A percentile compares a stretch with the other conserved stretches of the same genome.
Conservation (phyloP, 2,329 filamentous ascomycete genomes). For the Pseudocercospora fijiensis region DNA sequence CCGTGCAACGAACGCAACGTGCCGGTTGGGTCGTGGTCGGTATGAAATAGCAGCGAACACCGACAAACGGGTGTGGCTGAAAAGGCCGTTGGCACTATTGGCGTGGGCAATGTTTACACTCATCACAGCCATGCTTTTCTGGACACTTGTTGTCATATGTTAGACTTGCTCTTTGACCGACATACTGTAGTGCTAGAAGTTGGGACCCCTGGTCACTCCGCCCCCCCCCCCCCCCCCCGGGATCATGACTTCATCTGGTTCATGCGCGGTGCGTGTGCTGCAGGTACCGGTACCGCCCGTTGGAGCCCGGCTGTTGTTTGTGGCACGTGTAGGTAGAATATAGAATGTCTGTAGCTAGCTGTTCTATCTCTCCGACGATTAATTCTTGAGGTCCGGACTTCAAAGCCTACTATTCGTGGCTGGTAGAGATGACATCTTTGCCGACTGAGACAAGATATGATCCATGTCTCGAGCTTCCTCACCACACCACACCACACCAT, state of each 20-base stretch:
- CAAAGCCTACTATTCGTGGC: not conserved
- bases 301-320: not conserved
- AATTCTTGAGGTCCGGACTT: not conserved
- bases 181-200: not conserved
- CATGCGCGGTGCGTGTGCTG: not conserved
- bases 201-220: not conserved
- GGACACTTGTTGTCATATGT: not conserved
- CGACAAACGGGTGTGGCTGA: not conserved
- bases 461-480: conserved; percentile 2
- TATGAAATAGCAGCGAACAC: not conserved
- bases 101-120: not conserved
- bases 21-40: not conserved
- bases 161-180: not conserved
- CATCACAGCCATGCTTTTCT: no score
- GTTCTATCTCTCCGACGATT: not conserved
- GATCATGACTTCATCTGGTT: not conserved
- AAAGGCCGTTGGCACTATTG: not conserved
- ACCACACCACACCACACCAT: not conserved
- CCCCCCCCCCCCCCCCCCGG: no score
- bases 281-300: conserved; percentile 2
- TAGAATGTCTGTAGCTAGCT: not conserved
- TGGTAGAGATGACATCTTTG: not conserved
- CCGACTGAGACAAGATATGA: conserved; percentile 1
- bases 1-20: not conserved
- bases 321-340: not conserved